phyloP scores from a whole-genome alignment of 148 eudicot genomes.

The Arctostaphylos glauca region DNA sequence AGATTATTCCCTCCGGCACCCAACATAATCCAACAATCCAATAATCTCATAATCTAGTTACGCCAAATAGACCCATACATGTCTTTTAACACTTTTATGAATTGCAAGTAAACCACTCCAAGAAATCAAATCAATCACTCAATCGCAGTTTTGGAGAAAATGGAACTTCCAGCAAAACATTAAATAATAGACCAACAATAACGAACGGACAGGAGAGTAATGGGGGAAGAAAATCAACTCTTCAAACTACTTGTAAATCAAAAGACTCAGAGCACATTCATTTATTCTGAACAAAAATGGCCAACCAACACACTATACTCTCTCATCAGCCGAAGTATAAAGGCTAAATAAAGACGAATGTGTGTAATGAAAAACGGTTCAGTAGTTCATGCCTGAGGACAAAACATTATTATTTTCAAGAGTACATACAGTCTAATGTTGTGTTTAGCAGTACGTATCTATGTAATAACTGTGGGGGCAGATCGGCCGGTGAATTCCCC shows the following conservation, averaged over 20 bases:
- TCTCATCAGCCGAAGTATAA: neutral
- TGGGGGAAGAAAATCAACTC: neutral
- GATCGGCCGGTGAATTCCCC: slow-evolving; percentile 86
- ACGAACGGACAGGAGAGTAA: neutral
- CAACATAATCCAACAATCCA: no score
- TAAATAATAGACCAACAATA: neutral
- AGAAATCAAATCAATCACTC: no score
- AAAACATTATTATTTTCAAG: neutral
- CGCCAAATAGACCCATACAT: no score
- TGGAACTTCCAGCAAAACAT: no score
- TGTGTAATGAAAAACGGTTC: neutral
- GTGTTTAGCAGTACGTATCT: slow-evolving; percentile 16
- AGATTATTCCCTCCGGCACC: no score
- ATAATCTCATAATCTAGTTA: no score
- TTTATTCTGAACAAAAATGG: slow-evolving; percentile 1
- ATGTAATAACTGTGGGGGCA: slow-evolving; percentile 94
- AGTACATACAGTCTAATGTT: neutral
- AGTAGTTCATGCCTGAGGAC: neutral
- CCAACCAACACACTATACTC: neutral
- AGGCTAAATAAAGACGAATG: neutral
- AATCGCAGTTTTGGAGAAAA: no score
- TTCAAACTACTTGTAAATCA: neutral
- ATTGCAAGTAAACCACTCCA: no score
- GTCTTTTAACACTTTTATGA: no score
- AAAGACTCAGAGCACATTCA: neutral